Evolutionary conservation across 75 land plant genomes (phyloP), one percentile per base, ranked within the genome.

Genomic region (Sequoia sempervirens): DNA sequence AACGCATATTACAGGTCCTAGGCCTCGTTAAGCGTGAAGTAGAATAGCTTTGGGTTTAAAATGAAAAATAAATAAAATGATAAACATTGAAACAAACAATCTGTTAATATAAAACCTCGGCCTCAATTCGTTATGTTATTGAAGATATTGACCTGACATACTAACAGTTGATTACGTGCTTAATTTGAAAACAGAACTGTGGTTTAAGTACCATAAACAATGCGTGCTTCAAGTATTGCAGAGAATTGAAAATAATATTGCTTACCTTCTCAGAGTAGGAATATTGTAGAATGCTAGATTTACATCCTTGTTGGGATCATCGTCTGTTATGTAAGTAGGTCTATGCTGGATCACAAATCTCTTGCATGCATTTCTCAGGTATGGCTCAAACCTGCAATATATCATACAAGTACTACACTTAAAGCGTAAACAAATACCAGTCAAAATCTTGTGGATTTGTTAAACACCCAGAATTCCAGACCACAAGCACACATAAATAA

Each of bases 211-310:
- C 2, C 34, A 66, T 66, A 30, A 28, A 2, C 36, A 69, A 69
- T 69, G 34, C 34, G 30, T 69, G 2, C 36, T 69, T 69, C 14
- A 10, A 30, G 2, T 9, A 10, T 8, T 28, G 34, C 23, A 28
- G 0, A 30, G 0, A 30, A 10, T 2, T 28, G 47, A 3, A 14
- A 26, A 28, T 34, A 82, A 18, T 26, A 56, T 12, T 14, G 38
- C n/a, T 61, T 76, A 97, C 98, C 93, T 93, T 82, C 95, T 91
- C 28, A 91, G 30, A 80, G 90, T 69, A 7, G 95, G 99, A 69
- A 96, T 84, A 82, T 93, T 98, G 80, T 90, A 95, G 86, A 98
- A 98, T 64, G 99, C 97, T 64, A 96, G 86, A 88, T 94, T 91
- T 45, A 96, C 79, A 72, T 96, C 95, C 86, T 90, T 94, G 89